Conservation (phyloP, 2,329 filamentous ascomycete genomes). For the Fusarium sp. region DNA sequence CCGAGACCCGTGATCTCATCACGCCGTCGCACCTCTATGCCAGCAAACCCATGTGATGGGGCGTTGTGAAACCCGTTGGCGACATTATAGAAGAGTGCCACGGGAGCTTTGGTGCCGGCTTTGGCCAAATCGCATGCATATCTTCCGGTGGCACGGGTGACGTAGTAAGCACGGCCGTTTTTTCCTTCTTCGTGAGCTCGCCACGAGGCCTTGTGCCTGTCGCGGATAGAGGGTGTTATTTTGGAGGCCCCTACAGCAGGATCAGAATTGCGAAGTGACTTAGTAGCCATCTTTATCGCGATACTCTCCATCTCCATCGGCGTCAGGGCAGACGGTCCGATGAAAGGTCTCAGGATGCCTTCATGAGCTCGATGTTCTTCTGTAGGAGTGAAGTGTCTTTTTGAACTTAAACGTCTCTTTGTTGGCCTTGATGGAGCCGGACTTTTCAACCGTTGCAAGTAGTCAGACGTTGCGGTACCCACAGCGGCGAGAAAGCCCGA, state of each 20-base stretch:
- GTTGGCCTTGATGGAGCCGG: too few relatives aligned
- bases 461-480: conserved; percentile 35
- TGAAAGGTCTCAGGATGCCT: too few relatives aligned
- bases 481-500: conserved; percentile 73
- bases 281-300: too few relatives aligned
- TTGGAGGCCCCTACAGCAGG: too few relatives aligned
- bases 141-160: conserved; percentile 60
- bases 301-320: too few relatives aligned
- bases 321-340: too few relatives aligned
- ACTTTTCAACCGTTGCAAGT: neutral
- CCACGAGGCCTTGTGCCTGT: conserved; percentile 40
- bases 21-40: conserved; percentile 67
- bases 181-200: conserved; percentile 43
- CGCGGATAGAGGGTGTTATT: too few relatives aligned
- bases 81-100: conserved; percentile 70
- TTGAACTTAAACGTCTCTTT: too few relatives aligned
- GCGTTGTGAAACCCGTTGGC: conserved; percentile 71
- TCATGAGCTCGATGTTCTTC: too few relatives aligned
- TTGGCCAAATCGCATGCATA: conserved; percentile 70
- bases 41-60: conserved; percentile 72
- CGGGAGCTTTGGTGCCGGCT: conserved; percentile 72
- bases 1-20: conserved; percentile 75
- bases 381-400: too few relatives aligned
- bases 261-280: too few relatives aligned
- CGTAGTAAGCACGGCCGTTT: conserved; percentile 44